Percentiles rank a stretch among this genome's conserved stretches.
These are phyloP conservation scores for Macaranga tanarius DNA, from an alignment of 441 rosid species.

Conservation along the genomic window DNA sequence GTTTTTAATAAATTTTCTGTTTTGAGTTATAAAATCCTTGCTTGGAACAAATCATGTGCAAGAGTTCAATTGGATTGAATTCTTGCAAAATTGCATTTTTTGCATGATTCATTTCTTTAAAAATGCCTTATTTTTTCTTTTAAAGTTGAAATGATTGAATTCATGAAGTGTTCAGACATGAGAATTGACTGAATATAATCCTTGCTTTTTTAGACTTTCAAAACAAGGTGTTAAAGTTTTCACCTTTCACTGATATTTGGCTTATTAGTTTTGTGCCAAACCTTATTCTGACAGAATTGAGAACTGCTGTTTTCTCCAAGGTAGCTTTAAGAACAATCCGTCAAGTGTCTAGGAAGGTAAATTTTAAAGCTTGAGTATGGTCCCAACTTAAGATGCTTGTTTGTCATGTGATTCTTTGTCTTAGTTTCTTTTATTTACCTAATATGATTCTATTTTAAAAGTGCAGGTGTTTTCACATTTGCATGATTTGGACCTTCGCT, in stretches of 20 bases:
- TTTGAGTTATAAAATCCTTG: too few species aligned
- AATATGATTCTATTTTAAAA: conserved; percentile 1
- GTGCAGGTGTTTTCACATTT: conserved; percentile 83
- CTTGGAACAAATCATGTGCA: too few species aligned
- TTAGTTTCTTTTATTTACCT: neutral
- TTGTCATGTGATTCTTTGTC: neutral
- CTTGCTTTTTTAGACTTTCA: too few species aligned
- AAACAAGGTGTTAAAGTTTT: too few species aligned
- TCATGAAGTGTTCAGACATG: too few species aligned
- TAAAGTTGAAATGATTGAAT: too few species aligned
- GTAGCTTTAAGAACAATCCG: conserved; percentile 84
- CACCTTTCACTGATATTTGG: neutral
- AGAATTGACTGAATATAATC: too few species aligned
- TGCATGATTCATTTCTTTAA: too few species aligned
- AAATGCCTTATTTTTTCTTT: too few species aligned
- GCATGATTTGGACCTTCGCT: conserved; percentile 78
- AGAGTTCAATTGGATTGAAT: too few species aligned
- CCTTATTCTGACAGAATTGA: conserved; percentile 56
- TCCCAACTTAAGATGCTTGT: neutral
- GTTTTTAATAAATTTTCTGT: too few species aligned
- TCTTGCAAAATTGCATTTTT: too few species aligned
- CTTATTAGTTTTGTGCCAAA: neutral
- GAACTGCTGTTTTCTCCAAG: conserved; percentile 88
- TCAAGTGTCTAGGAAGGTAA: conserved; percentile 82
- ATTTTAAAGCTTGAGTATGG: neutral